Evolutionary conservation across 805 yeast species (phyloP).

Genomic region (Barnettozyma wickerhamii): DNA sequence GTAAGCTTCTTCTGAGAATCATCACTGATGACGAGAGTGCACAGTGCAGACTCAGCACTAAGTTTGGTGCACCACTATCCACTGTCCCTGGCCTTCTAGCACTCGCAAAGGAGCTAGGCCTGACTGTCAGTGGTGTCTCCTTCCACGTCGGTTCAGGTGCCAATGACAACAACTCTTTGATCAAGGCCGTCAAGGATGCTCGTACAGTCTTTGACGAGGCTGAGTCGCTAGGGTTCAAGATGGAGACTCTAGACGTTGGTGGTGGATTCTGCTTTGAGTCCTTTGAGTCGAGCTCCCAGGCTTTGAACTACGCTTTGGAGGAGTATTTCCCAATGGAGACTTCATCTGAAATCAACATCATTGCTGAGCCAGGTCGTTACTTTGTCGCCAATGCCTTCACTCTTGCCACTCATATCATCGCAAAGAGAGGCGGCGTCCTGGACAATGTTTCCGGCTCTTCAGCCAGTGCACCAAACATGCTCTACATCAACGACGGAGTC

Average conservation of each 20-base stretch:
- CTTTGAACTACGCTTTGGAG: constrained; percentile 53
- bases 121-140: constrained; percentile 78
- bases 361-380: constrained; percentile 94
- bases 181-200: constrained; percentile 70
- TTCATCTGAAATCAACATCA: constrained; percentile 39
- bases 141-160: constrained; percentile 98
- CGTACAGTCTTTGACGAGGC: constrained; percentile 63
- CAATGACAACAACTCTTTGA: constrained; percentile 59
- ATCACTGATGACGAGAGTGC: constrained; percentile 88
- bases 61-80: constrained; percentile 75
- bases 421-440: constrained; percentile 54
- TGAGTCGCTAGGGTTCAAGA: constrained; percentile 36
- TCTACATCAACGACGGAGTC: constrained; percentile 91
- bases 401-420: constrained; percentile 78
- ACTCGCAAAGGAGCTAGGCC: constrained; percentile 54
- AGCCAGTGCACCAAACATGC: constrained; percentile 48
- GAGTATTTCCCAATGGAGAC: constrained; percentile 49
- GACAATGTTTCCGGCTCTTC: constrained; percentile 18
- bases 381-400: constrained; percentile 84
- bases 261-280: constrained; percentile 80
- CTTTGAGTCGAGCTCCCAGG: constrained; percentile 54
- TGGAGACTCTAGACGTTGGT: constrained; percentile 76
- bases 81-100: constrained; percentile 52
- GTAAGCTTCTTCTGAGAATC: constrained; percentile 72
- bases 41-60: constrained; percentile 79